Evolutionary conservation across 1,284 basidiomycete species (phyloP).

Genomic region (Retiboletus flavoniger): DNA sequence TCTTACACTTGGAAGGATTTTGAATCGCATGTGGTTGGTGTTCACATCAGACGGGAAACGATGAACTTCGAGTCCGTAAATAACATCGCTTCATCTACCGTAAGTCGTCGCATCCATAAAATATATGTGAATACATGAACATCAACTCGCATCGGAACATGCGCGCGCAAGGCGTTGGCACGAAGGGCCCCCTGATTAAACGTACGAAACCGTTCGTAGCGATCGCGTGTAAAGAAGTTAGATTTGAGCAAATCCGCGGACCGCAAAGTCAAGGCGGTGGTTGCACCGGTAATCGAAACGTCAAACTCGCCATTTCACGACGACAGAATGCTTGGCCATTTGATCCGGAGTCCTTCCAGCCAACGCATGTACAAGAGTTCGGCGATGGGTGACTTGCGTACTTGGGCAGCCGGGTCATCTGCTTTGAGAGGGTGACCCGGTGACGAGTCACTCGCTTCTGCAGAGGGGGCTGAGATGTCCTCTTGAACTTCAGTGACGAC

Average conservation of each 20-base stretch:
- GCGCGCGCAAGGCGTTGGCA: not conserved
- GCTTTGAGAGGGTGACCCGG: constrained; percentile 30
- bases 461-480: constrained; percentile 54
- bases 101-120: constrained; percentile 10
- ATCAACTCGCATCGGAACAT: constrained; percentile 1
- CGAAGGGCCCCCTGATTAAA: not conserved
- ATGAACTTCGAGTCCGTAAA: constrained; percentile 1
- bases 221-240: not conserved
- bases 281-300: not conserved
- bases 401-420: constrained; percentile 38
- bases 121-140: constrained; percentile 14
- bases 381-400: constrained; percentile 79
- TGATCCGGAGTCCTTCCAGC: constrained; percentile 87
- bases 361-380: constrained; percentile 94
- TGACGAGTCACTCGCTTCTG: constrained; percentile 34
- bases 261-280: not conserved
- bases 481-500: constrained; percentile 77
- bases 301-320: constrained; percentile 12
- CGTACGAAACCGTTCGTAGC: not conserved
- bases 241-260: not conserved
- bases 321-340: constrained; percentile 77
- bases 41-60: not conserved
- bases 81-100: constrained; percentile 8
- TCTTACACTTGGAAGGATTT: not conserved
- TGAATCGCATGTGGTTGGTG: not conserved